phyloP scores from a whole-genome alignment of 768 basidiomycete species.

The Terana coerulea region DNA sequence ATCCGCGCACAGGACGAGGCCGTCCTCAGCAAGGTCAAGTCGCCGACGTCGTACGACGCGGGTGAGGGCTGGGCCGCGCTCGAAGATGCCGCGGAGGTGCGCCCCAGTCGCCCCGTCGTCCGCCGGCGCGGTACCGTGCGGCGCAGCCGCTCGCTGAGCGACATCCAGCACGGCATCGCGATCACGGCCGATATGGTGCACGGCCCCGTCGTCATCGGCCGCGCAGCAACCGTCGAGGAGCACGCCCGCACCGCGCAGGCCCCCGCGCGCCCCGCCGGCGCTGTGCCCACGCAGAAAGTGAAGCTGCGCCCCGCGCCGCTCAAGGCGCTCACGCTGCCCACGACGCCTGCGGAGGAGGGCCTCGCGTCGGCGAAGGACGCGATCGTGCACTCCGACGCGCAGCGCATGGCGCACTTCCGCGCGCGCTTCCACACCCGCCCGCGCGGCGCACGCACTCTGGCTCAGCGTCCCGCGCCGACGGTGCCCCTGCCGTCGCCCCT shows the following conservation, averaged over 20 bases:
- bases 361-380: slow-evolving; percentile 12
- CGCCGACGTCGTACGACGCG: slow-evolving; percentile 6
- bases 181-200: background rate
- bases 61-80: background rate
- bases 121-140: slow-evolving; percentile 2
- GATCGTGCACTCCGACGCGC: slow-evolving; percentile 19
- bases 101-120: background rate
- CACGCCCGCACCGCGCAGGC: background rate
- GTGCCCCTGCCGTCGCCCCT: slow-evolving; percentile 14
- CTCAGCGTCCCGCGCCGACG: slow-evolving; percentile 8
- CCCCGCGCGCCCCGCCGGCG: background rate
- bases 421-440: slow-evolving; percentile 14
- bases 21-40: slow-evolving; percentile 8
- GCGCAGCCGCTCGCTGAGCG: slow-evolving; percentile 22
- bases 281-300: too few species aligned
- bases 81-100: background rate
- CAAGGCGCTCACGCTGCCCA: too few species aligned
- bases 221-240: background rate
- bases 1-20: slow-evolving; percentile 12
- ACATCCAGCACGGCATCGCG: slow-evolving; percentile 3
- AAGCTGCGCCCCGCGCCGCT: too few species aligned
- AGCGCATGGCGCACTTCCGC: slow-evolving; percentile 19
- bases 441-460: slow-evolving; percentile 2
- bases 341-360: too few species aligned
- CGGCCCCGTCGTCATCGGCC: background rate